phyloP scores from a whole-genome alignment of 192 early-diverging fungal species.

The Cetraspora pellucida region DNA sequence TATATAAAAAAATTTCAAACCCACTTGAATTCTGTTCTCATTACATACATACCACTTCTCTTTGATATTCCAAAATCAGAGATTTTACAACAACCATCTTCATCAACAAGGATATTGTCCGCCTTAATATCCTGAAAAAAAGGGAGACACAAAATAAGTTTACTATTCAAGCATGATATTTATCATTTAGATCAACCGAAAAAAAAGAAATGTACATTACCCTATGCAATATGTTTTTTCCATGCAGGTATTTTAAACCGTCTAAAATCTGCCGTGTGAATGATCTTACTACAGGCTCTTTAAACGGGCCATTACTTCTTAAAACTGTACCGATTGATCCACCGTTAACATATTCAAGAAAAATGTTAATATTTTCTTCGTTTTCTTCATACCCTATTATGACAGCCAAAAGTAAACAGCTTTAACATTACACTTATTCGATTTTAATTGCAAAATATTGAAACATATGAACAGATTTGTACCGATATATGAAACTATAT shows the following conservation, averaged over 20 bases:
- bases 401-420: not conserved
- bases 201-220: slow-evolving; percentile 40
- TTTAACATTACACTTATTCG: not conserved
- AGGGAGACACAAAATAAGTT: not conserved
- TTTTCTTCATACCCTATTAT: slow-evolving; percentile 53
- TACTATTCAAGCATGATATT: not conserved
- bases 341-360: slow-evolving; percentile 96
- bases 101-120: slow-evolving; percentile 77
- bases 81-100: slow-evolving; percentile 90
- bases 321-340: slow-evolving; percentile 84
- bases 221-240: slow-evolving; percentile 70
- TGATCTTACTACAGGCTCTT: slow-evolving; percentile 70
- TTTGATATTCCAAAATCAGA: slow-evolving; percentile 97
- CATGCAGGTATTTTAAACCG: slow-evolving; percentile 87
- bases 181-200: not conserved
- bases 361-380: slow-evolving; percentile 81
- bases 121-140: slow-evolving; percentile 73
- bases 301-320: slow-evolving; percentile 70
- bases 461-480: slow-evolving; percentile 28
- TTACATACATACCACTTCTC: slow-evolving; percentile 53
- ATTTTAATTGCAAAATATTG: too few species aligned
- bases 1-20: too few species aligned
- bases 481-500: slow-evolving; percentile 94
- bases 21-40: not conserved
- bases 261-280: slow-evolving; percentile 82